Evolutionary conservation across 2,329 filamentous ascomycete species (phyloP).

Genomic region (Pyrenophora graminea): DNA sequence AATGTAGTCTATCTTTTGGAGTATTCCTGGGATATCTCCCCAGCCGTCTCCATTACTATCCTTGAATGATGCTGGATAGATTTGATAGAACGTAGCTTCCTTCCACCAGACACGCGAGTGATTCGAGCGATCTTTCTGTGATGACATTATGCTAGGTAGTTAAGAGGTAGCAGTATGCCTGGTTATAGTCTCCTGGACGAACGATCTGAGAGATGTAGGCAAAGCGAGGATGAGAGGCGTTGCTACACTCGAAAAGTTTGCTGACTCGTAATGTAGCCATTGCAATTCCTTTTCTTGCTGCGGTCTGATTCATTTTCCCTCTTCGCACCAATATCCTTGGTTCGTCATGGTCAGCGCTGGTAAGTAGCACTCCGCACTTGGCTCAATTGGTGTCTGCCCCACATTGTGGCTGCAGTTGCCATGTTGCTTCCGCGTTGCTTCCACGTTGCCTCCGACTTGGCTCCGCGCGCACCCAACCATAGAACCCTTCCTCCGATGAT

Average conservation of each 20-base stretch:
- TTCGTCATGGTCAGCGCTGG: background rate
- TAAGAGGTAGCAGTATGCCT: background rate
- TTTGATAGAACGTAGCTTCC: conserved; percentile 58
- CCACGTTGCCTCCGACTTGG: conserved; percentile 8
- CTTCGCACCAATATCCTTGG: background rate
- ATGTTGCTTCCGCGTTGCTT: conserved; percentile 22
- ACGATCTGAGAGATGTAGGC: too few species aligned
- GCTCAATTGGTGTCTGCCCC: background rate
- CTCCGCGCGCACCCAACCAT: conserved; percentile 1
- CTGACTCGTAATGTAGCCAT: too few species aligned
- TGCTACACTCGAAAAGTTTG: too few species aligned
- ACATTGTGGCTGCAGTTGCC: conserved; percentile 8
- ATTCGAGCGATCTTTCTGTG: conserved; percentile 24
- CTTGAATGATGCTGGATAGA: conserved; percentile 66
- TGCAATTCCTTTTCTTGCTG: background rate
- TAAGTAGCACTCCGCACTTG: too few species aligned
- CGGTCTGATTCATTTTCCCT: background rate
- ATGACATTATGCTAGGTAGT: conserved; percentile 24
- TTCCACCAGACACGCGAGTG: conserved; percentile 51
- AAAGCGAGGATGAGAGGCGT: too few species aligned
- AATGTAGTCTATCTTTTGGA: conserved; percentile 62
- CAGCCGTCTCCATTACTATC: conserved; percentile 61
- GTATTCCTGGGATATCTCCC: conserved; percentile 63
- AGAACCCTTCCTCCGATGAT: background rate
- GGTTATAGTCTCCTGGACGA: background rate